Evolutionary conservation across 164 flowering plant species (phyloP).

Genomic region (Vitis rupestris): DNA sequence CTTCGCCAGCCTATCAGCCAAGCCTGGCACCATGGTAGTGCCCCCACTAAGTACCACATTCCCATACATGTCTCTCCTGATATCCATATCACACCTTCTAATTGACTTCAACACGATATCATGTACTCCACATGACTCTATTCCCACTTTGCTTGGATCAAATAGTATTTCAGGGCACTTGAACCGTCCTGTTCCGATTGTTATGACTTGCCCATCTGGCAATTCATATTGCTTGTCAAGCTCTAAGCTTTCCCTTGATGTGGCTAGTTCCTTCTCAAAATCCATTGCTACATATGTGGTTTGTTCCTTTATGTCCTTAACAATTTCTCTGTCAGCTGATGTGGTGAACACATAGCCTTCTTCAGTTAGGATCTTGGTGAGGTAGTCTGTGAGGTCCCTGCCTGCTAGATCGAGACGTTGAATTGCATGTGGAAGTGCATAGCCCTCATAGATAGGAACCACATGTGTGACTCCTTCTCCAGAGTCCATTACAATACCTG

Average conservation of each 20-base stretch:
- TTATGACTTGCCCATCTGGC: slow-evolving; percentile 21
- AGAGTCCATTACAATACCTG: slow-evolving; percentile 39
- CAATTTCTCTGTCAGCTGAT: slow-evolving; percentile 33
- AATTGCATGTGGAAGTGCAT: slow-evolving; percentile 18
- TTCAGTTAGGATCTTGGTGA: slow-evolving; percentile 25
- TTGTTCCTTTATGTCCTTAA: slow-evolving; percentile 32
- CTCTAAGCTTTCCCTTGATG: slow-evolving; percentile 13
- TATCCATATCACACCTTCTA: slow-evolving; percentile 22
- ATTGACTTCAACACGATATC: slow-evolving; percentile 21
- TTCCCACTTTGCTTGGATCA: slow-evolving; percentile 18
- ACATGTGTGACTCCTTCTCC: slow-evolving; percentile 36
- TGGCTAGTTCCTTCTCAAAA: slow-evolving; percentile 22
- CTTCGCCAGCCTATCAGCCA: slow-evolving; percentile 22
- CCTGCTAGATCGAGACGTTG: slow-evolving; percentile 35
- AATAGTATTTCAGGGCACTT: slow-evolving; percentile 24
- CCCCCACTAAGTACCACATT: slow-evolving; percentile 29
- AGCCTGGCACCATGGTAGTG: slow-evolving; percentile 24
- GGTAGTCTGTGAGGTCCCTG: slow-evolving; percentile 28
- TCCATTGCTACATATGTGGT: slow-evolving; percentile 27
- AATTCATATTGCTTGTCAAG: slow-evolving; percentile 27
- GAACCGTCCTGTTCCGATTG: slow-evolving; percentile 19
- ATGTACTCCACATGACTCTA: slow-evolving; percentile 24
- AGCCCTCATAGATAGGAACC: slow-evolving; percentile 37
- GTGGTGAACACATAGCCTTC: slow-evolving; percentile 32
- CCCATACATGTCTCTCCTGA: slow-evolving; percentile 25